These are phyloP conservation scores for Pseudomonodictys pantanalensis DNA, from an alignment of 495 filamentous ascomycete species.

Conservation along the genomic window DNA sequence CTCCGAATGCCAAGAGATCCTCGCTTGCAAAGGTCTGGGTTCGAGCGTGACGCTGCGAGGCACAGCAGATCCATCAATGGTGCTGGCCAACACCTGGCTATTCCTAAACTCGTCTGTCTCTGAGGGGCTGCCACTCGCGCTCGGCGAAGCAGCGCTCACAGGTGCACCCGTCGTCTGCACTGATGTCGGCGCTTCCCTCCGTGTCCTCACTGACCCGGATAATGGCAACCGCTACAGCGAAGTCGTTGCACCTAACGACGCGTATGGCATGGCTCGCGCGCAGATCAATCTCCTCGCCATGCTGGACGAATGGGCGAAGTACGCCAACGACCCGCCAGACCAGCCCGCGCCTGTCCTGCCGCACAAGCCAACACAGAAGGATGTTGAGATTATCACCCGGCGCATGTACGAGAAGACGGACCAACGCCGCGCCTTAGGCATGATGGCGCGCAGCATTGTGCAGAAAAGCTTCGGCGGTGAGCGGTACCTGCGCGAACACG, in stretches of 20 bases:
- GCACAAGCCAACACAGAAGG: constrained; percentile 49
- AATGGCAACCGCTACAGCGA: constrained; percentile 58
- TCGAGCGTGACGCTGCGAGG: constrained; percentile 54
- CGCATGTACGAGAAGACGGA: constrained; percentile 63
- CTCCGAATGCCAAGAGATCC: constrained; percentile 60
- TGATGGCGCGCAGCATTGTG: constrained; percentile 59
- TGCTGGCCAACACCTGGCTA: constrained; percentile 61
- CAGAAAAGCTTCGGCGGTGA: constrained; percentile 60
- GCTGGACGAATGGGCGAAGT: constrained; percentile 58
- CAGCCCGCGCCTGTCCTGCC: constrained; percentile 48
- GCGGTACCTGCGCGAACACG: constrained; percentile 64
- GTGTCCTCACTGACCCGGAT: constrained; percentile 61
- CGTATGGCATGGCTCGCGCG: constrained; percentile 55
- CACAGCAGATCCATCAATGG: constrained; percentile 55
- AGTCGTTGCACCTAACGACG: constrained; percentile 63
- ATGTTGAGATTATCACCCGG: constrained; percentile 54
- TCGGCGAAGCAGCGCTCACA: constrained; percentile 63
- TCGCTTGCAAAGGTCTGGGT: constrained; percentile 58
- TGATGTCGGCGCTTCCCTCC: constrained; percentile 61
- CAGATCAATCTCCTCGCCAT: constrained; percentile 62
- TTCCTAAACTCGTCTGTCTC: constrained; percentile 68
- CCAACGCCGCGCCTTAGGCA: constrained; percentile 57
- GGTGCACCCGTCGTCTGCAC: constrained; percentile 64
- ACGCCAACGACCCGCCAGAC: constrained; percentile 48
- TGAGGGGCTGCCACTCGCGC: constrained; percentile 63